phyloP scores from a whole-genome alignment of 805 yeast genomes.

The Lipomyces kockii region DNA sequence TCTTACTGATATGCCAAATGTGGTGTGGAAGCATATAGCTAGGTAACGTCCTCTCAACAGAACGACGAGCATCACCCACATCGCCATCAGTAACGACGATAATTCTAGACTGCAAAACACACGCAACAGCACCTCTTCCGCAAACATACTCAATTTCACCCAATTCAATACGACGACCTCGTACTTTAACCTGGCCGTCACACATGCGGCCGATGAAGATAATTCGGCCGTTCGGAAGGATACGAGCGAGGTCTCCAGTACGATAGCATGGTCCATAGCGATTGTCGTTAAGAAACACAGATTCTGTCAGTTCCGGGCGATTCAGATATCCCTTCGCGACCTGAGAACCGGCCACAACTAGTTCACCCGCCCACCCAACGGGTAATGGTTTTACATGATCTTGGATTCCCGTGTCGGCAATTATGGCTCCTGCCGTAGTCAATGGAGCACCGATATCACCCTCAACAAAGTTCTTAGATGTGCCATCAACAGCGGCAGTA shows the following conservation, averaged over 20 bases:
- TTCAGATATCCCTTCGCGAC: slow-evolving; percentile 42
- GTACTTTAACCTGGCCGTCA: slow-evolving; percentile 43
- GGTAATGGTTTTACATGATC: slow-evolving; percentile 33
- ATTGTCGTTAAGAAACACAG: slow-evolving; percentile 32
- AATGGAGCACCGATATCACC: slow-evolving; percentile 37
- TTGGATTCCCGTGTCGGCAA: slow-evolving; percentile 19
- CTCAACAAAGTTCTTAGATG: slow-evolving; percentile 14
- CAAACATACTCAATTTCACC: slow-evolving; percentile 41
- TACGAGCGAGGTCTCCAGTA: slow-evolving; percentile 42
- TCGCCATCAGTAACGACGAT: slow-evolving; percentile 23
- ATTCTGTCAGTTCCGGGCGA: slow-evolving; percentile 36
- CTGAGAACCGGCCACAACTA: slow-evolving; percentile 42
- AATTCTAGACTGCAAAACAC: slow-evolving; percentile 13
- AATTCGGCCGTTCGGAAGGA: slow-evolving; percentile 36
- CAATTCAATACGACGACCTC: slow-evolving; percentile 44
- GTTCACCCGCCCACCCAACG: slow-evolving; percentile 41
- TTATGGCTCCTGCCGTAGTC: slow-evolving; percentile 23
- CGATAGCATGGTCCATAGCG: slow-evolving; percentile 37
- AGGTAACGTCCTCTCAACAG: slow-evolving; percentile 27
- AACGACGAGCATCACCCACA: not conserved
- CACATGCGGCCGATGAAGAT: slow-evolving; percentile 38
- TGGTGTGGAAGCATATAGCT: slow-evolving; percentile 35
- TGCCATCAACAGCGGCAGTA: slow-evolving; percentile 35
- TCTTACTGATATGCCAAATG: slow-evolving; percentile 8
- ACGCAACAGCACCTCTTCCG: slow-evolving; percentile 21